Evolutionary conservation across 805 yeast genomes (phyloP), one percentile per base, ranked within the genome.

Genomic region (Lipomyces mesembrius): DNA sequence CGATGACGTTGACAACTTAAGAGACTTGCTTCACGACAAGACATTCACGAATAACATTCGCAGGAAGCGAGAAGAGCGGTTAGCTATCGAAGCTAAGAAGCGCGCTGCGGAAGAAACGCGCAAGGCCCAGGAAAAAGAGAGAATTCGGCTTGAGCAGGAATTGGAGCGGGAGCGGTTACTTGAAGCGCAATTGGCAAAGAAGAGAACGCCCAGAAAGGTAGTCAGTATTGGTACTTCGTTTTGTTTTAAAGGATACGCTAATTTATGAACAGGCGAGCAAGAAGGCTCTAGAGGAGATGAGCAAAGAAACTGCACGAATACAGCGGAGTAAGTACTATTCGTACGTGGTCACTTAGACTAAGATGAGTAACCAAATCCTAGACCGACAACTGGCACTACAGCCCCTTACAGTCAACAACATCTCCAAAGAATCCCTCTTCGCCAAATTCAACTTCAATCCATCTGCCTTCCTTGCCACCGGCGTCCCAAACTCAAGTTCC

Each of bases 261-360:
- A 57, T 2, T 29, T 20, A 17, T 17, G 11, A 57, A 8, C 34
- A 52, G 63, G 71, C 73, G 2, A 61, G 68, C 39, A 67, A 63
- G 49, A 70, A 70, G 34, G 73, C 73, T 2, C n/a, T 66, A 37
- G 67, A 63, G 37, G 71, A 70, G 49, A 63, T 70, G 62, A 60
- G 62, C 37, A 52, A 54, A 34, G 72, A 70, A 35, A 59, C 68
- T 12, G 71, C 68, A 20, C 63, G 72, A 11, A 59, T 70, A 14
- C 66, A 61, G 9, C 51, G 73, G 56, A 64, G 70, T 62, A 59
- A 14, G 63, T 59, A 14, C 12, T 20, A 49, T 55, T 11, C 4
- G 1, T 17, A 4, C 6, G 27, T 37, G 0, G 43, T 20, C 4
- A 20, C 9, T 8, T 27, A 22, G 12, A 46, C 51, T 17, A 17